Conservation (phyloP, 1,284 basidiomycete species). For the Trametes hirsuta region DNA sequence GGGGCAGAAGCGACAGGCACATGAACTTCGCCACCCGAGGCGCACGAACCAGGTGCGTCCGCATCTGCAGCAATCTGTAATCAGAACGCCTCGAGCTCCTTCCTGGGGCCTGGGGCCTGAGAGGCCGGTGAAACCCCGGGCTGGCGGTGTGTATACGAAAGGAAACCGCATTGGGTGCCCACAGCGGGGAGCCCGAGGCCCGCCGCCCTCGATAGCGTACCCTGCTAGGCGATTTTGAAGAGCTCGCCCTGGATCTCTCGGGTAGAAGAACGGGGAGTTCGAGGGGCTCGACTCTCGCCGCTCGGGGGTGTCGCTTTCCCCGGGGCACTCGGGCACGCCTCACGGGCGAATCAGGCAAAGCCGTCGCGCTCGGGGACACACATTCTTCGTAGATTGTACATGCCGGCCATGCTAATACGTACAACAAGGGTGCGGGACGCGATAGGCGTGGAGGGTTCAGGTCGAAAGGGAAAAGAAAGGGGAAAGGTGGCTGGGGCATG, state of each 20-base stretch:
- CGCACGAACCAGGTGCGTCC: too few species aligned
- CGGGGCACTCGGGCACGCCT: neutral
- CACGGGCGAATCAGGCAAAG: neutral
- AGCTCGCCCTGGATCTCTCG: neutral
- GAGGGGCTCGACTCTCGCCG: neutral
- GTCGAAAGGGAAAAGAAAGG: neutral
- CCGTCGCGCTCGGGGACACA: neutral
- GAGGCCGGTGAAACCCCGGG: too few species aligned
- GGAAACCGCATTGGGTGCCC: neutral
- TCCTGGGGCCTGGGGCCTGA: too few species aligned
- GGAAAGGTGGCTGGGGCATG: neutral
- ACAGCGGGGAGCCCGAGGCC: neutral
- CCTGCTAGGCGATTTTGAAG: too few species aligned
- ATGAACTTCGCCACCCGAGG: too few species aligned
- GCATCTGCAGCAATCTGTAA: too few species aligned
- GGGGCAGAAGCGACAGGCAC: too few species aligned
- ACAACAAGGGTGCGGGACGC: neutral
- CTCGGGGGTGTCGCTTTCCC: neutral
- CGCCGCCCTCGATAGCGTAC: too few species aligned
- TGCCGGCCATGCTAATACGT: slow-evolving; percentile 4
- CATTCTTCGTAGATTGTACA: neutral
- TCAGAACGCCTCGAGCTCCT: too few species aligned
- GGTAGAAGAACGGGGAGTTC: neutral
- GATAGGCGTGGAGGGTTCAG: neutral
- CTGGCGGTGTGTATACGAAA: too few species aligned